phyloP scores from a whole-genome alignment of 768 basidiomycete species.

The Leccinum uliginosum region DNA sequence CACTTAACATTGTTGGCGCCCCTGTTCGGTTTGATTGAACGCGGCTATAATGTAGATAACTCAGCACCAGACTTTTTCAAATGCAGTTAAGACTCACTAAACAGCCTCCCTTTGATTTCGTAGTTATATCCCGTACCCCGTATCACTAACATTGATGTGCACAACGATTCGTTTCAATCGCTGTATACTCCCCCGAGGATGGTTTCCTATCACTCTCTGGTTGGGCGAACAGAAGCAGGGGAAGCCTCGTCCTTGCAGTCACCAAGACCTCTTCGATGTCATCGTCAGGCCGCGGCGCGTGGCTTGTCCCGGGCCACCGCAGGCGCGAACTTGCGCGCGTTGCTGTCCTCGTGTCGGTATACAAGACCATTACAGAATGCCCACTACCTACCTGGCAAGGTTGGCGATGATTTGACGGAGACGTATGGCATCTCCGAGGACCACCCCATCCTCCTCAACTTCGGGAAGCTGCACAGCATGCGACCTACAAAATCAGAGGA shows the following conservation, averaged over 20 bases:
- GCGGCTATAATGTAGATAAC: slow-evolving; percentile 45
- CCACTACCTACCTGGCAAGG: slow-evolving; percentile 55
- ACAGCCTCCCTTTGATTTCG: slow-evolving; percentile 71
- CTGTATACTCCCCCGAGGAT: not conserved
- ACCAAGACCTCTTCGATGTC: not conserved
- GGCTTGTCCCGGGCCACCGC: too few relatives aligned
- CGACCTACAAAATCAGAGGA: slow-evolving; percentile 37
- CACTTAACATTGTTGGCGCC: too few relatives aligned
- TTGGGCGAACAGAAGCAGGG: not conserved
- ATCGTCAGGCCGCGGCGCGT: slow-evolving; percentile 4
- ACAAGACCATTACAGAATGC: not conserved
- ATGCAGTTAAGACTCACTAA: slow-evolving; percentile 35
- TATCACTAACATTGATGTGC: slow-evolving; percentile 81
- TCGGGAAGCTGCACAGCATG: slow-evolving; percentile 56
- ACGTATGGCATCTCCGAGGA: slow-evolving; percentile 85
- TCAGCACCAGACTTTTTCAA: not conserved
- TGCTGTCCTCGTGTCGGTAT: slow-evolving; percentile 35
- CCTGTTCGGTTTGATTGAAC: slow-evolving; percentile 77
- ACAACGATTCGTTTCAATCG: slow-evolving; percentile 65
- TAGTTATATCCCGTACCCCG: slow-evolving; percentile 58
- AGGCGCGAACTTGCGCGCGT: slow-evolving; percentile 77
- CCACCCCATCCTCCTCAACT: slow-evolving; percentile 58
- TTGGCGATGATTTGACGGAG: slow-evolving; percentile 80
- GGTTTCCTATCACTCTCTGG: not conserved
- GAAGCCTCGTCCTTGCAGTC: too few relatives aligned